These are phyloP conservation scores for Kuraishia hungarica DNA, from an alignment of 805 yeast species.

Conservation along the genomic window DNA sequence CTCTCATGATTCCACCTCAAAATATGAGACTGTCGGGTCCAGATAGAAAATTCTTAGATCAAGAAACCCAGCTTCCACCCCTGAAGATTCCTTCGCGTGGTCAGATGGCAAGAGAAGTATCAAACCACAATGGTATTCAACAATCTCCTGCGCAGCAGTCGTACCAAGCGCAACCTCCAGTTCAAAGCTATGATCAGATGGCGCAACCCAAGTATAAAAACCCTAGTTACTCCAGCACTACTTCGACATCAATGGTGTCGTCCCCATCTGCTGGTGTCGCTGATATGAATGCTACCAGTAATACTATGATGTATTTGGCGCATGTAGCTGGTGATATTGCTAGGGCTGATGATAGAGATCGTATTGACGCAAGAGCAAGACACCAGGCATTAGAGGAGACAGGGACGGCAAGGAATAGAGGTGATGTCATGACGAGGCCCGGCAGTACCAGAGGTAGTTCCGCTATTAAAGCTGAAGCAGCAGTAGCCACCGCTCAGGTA, in stretches of 20 bases:
- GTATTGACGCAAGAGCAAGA: constrained; percentile 42
- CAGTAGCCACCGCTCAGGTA: background rate
- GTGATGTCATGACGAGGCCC: too few species aligned
- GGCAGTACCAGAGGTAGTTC: background rate
- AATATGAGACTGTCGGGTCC: background rate
- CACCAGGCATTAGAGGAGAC: constrained; percentile 35
- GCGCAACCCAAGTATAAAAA: background rate
- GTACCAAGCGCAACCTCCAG: background rate
- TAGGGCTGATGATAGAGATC: constrained; percentile 55
- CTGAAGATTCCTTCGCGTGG: background rate
- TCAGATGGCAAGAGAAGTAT: background rate
- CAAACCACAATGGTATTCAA: background rate
- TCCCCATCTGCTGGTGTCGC: background rate
- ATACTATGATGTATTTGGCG: constrained; percentile 66
- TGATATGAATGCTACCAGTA: constrained; percentile 22
- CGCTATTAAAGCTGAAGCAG: too few species aligned
- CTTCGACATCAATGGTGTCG: background rate
- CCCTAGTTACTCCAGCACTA: background rate
- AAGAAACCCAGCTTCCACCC: background rate
- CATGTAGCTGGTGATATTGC: constrained; percentile 76
- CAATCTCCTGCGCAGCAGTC: too few species aligned
- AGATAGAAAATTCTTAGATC: background rate
- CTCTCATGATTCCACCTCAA: background rate
- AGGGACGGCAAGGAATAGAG: background rate
- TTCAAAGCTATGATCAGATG: background rate